Evolutionary conservation across 163 green algal species (phyloP).

Genomic region (Scenedesmus sp.): DNA sequence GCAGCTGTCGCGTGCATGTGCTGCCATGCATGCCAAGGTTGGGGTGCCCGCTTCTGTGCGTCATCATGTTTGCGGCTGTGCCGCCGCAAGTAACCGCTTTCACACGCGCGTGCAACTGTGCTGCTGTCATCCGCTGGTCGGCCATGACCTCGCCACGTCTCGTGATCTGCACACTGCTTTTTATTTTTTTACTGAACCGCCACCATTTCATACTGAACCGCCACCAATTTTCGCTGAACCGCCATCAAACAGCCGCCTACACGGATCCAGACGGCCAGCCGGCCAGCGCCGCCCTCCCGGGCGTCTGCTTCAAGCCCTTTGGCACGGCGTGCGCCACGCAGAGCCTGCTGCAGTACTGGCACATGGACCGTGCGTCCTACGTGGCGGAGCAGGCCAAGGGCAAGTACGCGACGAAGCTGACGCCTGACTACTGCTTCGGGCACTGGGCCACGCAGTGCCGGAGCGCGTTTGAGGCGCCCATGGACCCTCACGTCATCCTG

Average conservation of each 20-base stretch:
- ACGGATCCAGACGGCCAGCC: background rate
- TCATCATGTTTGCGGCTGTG: too few relatives aligned
- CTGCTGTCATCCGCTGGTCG: too few relatives aligned
- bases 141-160: too few relatives aligned
- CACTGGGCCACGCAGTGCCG: slow-evolving; percentile 86
- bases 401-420: slow-evolving; percentile 48
- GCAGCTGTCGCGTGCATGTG: too few relatives aligned
- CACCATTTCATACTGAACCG: too few relatives aligned
- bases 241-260: slow-evolving; percentile 25
- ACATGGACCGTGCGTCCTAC: slow-evolving; percentile 78
- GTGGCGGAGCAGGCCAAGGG: slow-evolving; percentile 45
- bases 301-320: slow-evolving; percentile 93
- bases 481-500: slow-evolving; percentile 90
- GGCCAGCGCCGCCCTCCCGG: slow-evolving; percentile 29
- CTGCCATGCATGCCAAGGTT: too few relatives aligned
- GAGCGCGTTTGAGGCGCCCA: slow-evolving; percentile 71
- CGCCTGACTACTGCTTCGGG: slow-evolving; percentile 83
- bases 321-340: slow-evolving; percentile 85
- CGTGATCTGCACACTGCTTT: too few relatives aligned
- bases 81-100: too few relatives aligned
- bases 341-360: slow-evolving; percentile 94
- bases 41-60: too few relatives aligned
- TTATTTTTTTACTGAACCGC: too few relatives aligned
- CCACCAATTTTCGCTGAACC: background rate
- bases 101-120: too few relatives aligned